These are phyloP conservation scores for Astragalus membranaceus DNA, from an alignment of 306 rosid species.

Conservation along the genomic window DNA sequence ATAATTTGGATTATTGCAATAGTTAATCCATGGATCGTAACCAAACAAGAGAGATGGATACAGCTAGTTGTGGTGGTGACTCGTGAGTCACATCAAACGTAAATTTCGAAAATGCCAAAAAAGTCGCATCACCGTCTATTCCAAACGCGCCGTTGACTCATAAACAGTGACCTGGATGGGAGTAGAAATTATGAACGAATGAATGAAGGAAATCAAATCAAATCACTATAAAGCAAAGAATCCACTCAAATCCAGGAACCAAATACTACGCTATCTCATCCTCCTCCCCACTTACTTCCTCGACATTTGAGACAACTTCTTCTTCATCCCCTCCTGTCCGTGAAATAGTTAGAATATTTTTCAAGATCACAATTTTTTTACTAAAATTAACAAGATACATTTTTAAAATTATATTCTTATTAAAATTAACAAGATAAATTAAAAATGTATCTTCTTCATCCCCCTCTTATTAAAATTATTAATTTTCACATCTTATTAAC, in stretches of 20 bases:
- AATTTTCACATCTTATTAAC: no score
- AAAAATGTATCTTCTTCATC: no score
- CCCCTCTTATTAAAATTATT: no score
- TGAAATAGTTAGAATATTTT: no score
- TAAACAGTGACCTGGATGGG: constrained; percentile 20
- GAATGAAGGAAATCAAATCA: neutral
- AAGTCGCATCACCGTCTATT: constrained; percentile 43
- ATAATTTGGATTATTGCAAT: no score
- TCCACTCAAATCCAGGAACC: constrained; percentile 15
- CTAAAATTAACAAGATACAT: no score
- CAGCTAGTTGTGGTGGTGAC: neutral
- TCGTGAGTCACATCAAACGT: constrained; percentile 37
- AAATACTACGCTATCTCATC: neutral
- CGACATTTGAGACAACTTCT: no score
- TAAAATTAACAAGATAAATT: no score
- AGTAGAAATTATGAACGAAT: constrained; percentile 11
- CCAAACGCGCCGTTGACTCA: constrained; percentile 42
- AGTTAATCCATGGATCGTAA: no score
- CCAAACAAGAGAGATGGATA: neutral
- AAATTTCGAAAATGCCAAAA: constrained; percentile 29
- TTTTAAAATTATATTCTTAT: no score
- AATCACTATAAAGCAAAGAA: neutral
- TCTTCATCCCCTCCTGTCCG: no score
- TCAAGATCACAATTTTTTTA: no score
- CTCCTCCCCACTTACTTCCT: neutral